Conservation (phyloP, 306 rosid genomes). For the Vachellia collinsii region DNA sequence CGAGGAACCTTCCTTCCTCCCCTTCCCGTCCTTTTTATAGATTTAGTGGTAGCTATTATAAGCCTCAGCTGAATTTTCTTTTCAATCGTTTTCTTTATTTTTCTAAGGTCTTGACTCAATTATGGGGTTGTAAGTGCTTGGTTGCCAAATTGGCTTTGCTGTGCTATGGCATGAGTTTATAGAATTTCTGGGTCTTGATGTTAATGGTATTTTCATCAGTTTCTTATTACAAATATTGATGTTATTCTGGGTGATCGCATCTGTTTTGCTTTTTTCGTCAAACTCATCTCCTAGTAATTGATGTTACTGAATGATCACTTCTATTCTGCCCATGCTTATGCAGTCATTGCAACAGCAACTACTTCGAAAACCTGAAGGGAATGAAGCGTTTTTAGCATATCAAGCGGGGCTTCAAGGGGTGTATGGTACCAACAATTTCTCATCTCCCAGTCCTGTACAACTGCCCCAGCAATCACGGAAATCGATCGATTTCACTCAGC, state of each 20-base stretch:
- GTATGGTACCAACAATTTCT: conserved; percentile 60
- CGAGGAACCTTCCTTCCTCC: not conserved
- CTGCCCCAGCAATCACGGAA: conserved; percentile 81
- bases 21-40: not conserved
- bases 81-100: conserved; percentile 2
- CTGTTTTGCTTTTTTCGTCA: conserved; percentile 1
- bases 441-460: conserved; percentile 67
- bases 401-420: conserved; percentile 80
- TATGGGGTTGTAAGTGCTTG: conserved; percentile 17
- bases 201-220: not conserved
- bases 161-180: conserved; percentile 28
- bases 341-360: conserved; percentile 84
- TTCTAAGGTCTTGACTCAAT: conserved; percentile 24
- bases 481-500: conserved; percentile 73
- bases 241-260: not conserved
- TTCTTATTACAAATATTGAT: conserved; percentile 13
- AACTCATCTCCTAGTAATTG: conserved; percentile 29
- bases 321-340: conserved; percentile 37
- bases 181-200: conserved; percentile 23
- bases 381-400: conserved; percentile 73
- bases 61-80: conserved; percentile 19
- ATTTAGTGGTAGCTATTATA: conserved; percentile 4
- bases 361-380: conserved; percentile 87
- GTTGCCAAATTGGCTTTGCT: conserved; percentile 14
- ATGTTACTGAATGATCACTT: conserved; percentile 22